Evolutionary conservation across 1,284 basidiomycete genomes (phyloP).

Genomic region (Melanopsichium pennsylvanicum): DNA sequence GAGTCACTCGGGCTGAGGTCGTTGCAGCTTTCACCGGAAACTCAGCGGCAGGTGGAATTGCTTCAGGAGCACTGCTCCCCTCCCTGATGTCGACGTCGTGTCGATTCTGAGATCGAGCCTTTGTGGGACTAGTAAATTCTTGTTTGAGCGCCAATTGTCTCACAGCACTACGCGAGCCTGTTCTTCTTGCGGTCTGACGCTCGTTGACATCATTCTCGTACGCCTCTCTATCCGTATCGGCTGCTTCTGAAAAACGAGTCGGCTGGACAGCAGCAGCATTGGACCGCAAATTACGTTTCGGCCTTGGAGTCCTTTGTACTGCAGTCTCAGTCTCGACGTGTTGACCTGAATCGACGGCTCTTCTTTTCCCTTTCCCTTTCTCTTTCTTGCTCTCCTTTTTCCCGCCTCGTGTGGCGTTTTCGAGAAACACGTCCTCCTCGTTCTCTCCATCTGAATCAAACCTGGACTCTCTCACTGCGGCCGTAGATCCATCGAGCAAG

Average conservation of each 20-base stretch:
- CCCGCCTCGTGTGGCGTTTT: conserved; percentile 10
- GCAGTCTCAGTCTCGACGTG: background rate
- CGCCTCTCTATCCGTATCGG: background rate
- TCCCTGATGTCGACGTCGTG: background rate
- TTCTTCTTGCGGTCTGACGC: conserved; percentile 17
- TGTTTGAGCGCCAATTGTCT: conserved; percentile 20
- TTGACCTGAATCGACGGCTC: background rate
- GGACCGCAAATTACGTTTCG: conserved; percentile 18
- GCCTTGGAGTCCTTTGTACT: conserved; percentile 9
- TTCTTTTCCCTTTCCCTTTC: conserved; percentile 5
- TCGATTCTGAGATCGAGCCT: conserved; percentile 8
- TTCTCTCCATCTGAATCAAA: conserved; percentile 48
- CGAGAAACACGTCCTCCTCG: conserved; percentile 43
- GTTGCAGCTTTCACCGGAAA: background rate
- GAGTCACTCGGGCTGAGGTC: background rate
- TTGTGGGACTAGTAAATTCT: conserved; percentile 22
- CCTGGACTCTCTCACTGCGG: conserved; percentile 34
- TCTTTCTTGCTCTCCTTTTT: conserved; percentile 7
- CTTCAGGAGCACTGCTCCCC: no score
- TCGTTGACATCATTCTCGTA: background rate
- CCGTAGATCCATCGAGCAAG: conserved; percentile 23
- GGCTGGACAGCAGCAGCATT: conserved; percentile 5
- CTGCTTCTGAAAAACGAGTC: background rate
- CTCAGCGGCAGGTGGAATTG: no score
- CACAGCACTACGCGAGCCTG: conserved; percentile 6